Conservation (phyloP, 2,329 filamentous ascomycete species). For the Teratosphaeria gauchensis region DNA sequence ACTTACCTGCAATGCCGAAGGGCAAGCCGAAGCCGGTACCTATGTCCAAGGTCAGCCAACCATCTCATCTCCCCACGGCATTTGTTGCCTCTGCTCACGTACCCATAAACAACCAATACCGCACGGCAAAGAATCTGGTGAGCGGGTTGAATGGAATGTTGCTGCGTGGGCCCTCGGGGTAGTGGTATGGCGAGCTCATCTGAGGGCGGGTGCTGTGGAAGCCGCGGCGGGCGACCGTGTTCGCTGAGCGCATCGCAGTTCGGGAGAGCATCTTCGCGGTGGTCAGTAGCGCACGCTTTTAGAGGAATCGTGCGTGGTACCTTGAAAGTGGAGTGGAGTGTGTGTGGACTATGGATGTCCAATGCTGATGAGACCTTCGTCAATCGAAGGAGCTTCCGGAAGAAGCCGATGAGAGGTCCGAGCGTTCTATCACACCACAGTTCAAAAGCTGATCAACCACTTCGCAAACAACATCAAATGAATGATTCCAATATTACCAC, state of each 20-base stretch:
- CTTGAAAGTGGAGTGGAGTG: neutral
- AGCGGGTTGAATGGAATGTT: conserved; percentile 97
- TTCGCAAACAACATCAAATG: too few species aligned
- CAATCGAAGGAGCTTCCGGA: neutral
- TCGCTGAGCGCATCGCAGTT: conserved; percentile 49
- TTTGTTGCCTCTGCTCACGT: conserved; percentile 21
- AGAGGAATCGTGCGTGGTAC: neutral
- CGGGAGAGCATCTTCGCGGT: conserved; percentile 21
- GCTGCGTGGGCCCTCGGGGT: conserved; percentile 87
- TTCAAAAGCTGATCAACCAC: too few species aligned
- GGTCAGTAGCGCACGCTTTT: neutral
- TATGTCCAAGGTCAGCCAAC: conserved; percentile 33
- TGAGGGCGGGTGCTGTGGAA: conserved; percentile 86
- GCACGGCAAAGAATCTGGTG: conserved; percentile 71
- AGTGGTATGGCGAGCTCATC: conserved; percentile 89
- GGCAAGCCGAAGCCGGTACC: conserved; percentile 50
- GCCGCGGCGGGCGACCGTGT: conserved; percentile 70
- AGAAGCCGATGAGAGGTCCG: neutral
- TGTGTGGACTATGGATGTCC: neutral
- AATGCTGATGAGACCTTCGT: neutral
- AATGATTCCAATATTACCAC: too few species aligned
- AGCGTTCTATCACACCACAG: neutral
- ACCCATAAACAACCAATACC: conserved; percentile 79
- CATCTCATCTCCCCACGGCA: conserved; percentile 1
- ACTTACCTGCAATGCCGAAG: conserved; percentile 56